phyloP scores from a whole-genome alignment of 225 moss, liverwort and hornwort genomes.

The Pseudoscleropodium purum region DNA sequence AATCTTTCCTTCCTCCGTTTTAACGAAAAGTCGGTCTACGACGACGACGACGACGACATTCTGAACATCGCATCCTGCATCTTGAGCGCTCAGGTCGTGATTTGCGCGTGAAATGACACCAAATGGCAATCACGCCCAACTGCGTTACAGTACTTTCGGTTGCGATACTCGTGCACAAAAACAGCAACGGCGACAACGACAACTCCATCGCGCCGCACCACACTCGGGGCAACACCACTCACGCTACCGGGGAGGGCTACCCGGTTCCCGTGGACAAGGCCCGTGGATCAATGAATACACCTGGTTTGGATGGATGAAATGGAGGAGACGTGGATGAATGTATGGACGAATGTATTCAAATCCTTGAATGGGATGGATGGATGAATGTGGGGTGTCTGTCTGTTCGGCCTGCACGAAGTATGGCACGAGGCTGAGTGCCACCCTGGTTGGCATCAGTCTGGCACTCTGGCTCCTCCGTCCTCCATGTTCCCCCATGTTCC shows the following conservation, averaged over 20 bases:
- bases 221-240: not conserved
- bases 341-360: not conserved
- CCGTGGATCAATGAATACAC: not conserved
- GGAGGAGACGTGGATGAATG: fast-evolving
- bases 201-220: not conserved
- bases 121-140: not conserved
- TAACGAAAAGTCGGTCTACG: not conserved
- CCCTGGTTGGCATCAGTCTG: not conserved
- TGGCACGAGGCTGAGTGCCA: not conserved
- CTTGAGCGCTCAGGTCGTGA: too few relatives aligned
- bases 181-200: not conserved
- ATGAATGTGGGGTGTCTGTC: not conserved
- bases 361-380: not conserved
- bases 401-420: not conserved
- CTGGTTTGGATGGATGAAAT: not conserved
- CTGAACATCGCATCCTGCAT: not conserved
- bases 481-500: not conserved
- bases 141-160: not conserved
- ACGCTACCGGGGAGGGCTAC: not conserved
- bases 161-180: not conserved
- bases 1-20: not conserved
- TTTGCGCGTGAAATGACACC: not conserved
- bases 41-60: not conserved
- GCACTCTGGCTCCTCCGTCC: not conserved
- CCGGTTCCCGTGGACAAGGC: not conserved